Evolutionary conservation across 352 stramenopile species (phyloP), one percentile per base, ranked within the genome.

Genomic region (Phytophthora tentaculata): DNA sequence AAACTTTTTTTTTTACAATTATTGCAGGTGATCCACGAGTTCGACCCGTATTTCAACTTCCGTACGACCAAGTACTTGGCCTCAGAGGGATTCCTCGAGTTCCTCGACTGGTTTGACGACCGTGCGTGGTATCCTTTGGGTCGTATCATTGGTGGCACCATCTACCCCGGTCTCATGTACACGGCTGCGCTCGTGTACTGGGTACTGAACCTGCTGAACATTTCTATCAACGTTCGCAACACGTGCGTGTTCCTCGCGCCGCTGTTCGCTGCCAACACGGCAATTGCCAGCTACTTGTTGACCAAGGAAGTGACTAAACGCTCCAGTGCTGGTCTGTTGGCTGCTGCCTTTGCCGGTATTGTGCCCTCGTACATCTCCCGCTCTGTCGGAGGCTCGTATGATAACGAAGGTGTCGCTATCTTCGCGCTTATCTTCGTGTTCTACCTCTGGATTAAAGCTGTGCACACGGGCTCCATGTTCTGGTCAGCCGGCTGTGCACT

Each of bases 61-160:
- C 91, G 97, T 32, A 98, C 97, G 10, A 99, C 97, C 48, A 98
- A 99, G 80, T 98, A 97, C 86, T 79, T 99, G 43, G 87, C 91
- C 16, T 89, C 92, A 19, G 82, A 98, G 60, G 97, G 97, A n/a
- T 94, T 97, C 58, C 84, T 98, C 47, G 94, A 98, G 72, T 99
- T 99, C 80, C 86, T 98, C 49, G 84, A 98, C 60, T 99, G 98
- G 98, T 99, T 99, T 69, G 98, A 99, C 73, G 93, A 98, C 79
- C 95, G 86, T 66, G 81, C 86, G 22, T 98, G 94, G 94, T 98
- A 98, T 76, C 94, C 94, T 16, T 75, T 98, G 4, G 94, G 94
- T 1, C 88, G 94, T 29, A 97, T 95, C 72, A 96, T 98, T 49
- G 94, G 94, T 23, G 91, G 90, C 16, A 98, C 94, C 19, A 97